A percentile compares a stretch with the other conserved stretches of the same genome.
phyloP scores from a whole-genome alignment of 176 grass and related monocot genomes.

The Oryza punctata region DNA sequence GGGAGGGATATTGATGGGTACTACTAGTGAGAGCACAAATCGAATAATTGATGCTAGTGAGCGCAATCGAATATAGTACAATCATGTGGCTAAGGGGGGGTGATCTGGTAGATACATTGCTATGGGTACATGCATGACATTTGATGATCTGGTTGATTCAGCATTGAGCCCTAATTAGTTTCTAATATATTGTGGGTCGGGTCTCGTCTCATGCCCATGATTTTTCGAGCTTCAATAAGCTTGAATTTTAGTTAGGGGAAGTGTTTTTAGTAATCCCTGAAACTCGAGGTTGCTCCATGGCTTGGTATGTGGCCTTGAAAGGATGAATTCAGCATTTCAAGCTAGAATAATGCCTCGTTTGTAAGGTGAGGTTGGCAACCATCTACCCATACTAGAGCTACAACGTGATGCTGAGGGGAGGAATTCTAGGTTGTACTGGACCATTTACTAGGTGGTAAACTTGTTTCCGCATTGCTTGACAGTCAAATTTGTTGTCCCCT shows the following conservation, averaged over 20 bases:
- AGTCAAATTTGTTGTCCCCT: neutral
- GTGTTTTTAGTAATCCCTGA: neutral
- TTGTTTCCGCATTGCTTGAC: neutral
- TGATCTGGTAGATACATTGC: neutral
- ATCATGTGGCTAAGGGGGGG: neutral
- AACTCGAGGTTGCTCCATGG: neutral
- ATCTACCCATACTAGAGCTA: neutral
- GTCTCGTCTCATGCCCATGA: neutral
- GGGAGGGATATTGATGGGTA: neutral
- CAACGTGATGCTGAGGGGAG: neutral
- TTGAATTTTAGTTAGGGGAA: slow-evolving; percentile 2
- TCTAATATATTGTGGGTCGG: neutral
- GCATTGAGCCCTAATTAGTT: neutral
- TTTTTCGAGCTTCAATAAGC: neutral
- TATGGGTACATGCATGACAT: neutral
- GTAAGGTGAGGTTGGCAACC: neutral
- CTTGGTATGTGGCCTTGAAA: neutral
- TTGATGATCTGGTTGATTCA: slow-evolving; percentile 20
- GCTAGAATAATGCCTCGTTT: neutral
- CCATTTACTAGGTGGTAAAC: neutral
- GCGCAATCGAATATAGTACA: too few species aligned
- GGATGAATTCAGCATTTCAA: neutral
- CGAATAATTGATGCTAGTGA: neutral
- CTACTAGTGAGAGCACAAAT: too few species aligned
- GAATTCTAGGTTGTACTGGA: neutral